Evolutionary conservation across 2,329 filamentous ascomycete genomes (phyloP), one percentile per base, ranked within the genome.

Genomic region (Conoideocrella luteorostrata): DNA sequence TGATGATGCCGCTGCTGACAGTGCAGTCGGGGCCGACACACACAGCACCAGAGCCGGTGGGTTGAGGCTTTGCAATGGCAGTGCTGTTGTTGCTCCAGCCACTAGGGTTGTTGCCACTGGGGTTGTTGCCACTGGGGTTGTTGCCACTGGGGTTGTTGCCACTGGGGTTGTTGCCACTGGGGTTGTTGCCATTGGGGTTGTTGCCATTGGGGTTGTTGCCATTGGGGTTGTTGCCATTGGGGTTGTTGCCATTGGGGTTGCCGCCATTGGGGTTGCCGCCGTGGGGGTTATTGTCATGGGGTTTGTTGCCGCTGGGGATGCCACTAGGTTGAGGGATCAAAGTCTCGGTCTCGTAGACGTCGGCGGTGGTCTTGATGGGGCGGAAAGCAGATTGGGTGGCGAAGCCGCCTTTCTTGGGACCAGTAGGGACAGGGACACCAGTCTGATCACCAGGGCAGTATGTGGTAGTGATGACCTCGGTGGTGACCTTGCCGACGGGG

Each of bases 401-500:
- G 29, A 37, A 37, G 17, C 33, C 41, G 15, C 18, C 23, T 29
- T 7, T 11, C 45, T 24, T 18, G 39, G 46, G 39, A 20, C 39
- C 33, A 35, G 33, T 35, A n/a, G n/a, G n/a, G n/a, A n/a, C 13
- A 13, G 37, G 18, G 15, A 11, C 20, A 6, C 15, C 28, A 30
- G 36, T 29, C 26, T 39, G 24, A 13, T 46, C 32, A 30, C 44
- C 46, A 23, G 50, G 47, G 47, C 51, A 52, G 51, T 39, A 47
- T 7, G 50, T 47, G 10, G 46, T 47, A 37, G 44, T 49, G 39
- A 48, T 20, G 35, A 53, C 34, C 33, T 50, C 44, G 21, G 48
- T 52, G 35, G 42, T 47, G 23, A 49, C 29, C 28, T 47, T 46
- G 23, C 49, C 47, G 11, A 49, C 51, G 37, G 70, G 70, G 70